Evolutionary conservation across 208 protist species (phyloP).

Genomic region (Trypanosoma scelopori): DNA sequence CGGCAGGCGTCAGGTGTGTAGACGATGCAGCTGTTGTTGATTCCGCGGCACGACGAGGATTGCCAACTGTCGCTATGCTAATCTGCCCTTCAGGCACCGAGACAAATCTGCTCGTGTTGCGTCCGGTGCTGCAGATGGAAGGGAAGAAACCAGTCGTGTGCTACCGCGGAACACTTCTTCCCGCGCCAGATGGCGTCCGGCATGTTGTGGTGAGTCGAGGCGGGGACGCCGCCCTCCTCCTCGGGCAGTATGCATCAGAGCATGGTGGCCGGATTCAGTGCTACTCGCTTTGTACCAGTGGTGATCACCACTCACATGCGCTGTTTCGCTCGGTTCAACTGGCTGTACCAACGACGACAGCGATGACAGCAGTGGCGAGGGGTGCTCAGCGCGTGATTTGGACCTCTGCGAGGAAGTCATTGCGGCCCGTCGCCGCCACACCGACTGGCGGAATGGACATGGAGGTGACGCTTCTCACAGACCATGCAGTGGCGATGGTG

Average conservation of each 20-base stretch:
- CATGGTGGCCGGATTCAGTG: constrained; percentile 4
- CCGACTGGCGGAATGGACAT: not conserved
- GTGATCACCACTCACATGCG: not conserved
- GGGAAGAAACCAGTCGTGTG: constrained; percentile 9
- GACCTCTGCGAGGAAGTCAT: constrained; percentile 1
- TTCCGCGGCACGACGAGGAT: not conserved
- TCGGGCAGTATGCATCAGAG: constrained; percentile 1
- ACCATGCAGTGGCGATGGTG: constrained; percentile 1
- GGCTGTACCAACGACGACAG: not conserved
- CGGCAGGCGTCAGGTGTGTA: not conserved
- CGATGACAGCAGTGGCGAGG: not conserved
- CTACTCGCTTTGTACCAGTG: constrained; percentile 1
- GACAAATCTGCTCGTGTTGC: constrained; percentile 17
- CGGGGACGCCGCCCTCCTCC: constrained; percentile 13
- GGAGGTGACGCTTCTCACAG: constrained; percentile 11
- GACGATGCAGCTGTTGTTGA: not conserved
- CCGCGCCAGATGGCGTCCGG: constrained; percentile 10
- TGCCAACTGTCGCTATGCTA: constrained; percentile 27
- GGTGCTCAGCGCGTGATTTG: constrained; percentile 9
- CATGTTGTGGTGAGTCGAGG: constrained; percentile 20
- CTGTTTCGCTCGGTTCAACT: constrained; percentile 9
- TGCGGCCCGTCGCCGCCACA: not conserved
- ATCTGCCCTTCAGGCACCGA: constrained; percentile 6
- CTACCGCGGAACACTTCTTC: constrained; percentile 9
- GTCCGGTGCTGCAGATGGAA: constrained; percentile 7